Evolutionary conservation across 495 filamentous ascomycete species (phyloP).

Genomic region (Penicillium soppii): DNA sequence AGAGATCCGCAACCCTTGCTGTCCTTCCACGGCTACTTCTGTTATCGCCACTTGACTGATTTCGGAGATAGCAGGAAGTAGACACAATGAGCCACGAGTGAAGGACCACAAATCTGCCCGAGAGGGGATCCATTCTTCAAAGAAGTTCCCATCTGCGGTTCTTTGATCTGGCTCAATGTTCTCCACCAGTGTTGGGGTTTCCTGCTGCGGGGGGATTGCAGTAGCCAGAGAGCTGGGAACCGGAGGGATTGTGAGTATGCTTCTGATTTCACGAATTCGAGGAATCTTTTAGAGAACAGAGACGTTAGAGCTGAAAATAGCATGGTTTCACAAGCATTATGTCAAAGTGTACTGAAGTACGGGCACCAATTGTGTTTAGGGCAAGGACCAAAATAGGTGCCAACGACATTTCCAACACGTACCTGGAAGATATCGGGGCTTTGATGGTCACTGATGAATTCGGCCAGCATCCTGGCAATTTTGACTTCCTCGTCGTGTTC

Average conservation of each 20-base stretch:
- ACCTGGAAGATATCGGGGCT: constrained; percentile 30
- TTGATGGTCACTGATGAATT: constrained; percentile 21
- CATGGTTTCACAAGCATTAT: too few relatives aligned
- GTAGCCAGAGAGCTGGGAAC: background rate
- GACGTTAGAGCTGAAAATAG: too few relatives aligned
- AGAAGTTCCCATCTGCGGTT: background rate
- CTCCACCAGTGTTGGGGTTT: background rate
- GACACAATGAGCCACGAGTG: background rate
- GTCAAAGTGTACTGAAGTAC: too few relatives aligned
- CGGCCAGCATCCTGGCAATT: constrained; percentile 7
- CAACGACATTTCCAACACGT: background rate
- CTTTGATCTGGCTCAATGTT: background rate
- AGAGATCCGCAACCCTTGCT: background rate
- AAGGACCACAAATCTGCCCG: background rate
- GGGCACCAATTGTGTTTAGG: too few relatives aligned
- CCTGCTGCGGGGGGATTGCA: background rate
- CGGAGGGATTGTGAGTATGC: too few relatives aligned
- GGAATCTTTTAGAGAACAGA: background rate
- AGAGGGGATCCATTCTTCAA: background rate
- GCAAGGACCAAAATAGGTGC: too few relatives aligned
- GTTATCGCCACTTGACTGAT: background rate
- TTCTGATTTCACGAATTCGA: background rate
- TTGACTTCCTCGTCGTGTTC: background rate
- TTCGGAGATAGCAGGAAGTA: background rate
- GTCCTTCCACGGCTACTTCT: background rate